A percentile compares a stretch with the other conserved stretches of the same genome.
These are phyloP conservation scores for Suillus variegatus DNA, from an alignment of 768 basidiomycete genomes.

Conservation along the genomic window DNA sequence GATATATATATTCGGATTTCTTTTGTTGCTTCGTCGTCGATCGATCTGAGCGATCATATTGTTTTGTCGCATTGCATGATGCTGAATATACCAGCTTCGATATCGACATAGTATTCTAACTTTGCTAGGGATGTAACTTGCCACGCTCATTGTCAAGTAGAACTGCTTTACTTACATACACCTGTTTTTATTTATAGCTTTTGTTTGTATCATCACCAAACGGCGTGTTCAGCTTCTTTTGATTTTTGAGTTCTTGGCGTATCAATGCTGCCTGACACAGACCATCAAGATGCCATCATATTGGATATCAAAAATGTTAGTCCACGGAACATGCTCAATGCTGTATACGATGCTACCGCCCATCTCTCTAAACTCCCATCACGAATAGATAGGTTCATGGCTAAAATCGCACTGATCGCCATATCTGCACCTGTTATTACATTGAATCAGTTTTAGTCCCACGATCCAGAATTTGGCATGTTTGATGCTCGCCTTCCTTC, in stretches of 20 bases:
- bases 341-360: background rate
- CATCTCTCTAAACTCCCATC: background rate
- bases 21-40: slow-evolving; percentile 9
- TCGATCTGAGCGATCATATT: slow-evolving; percentile 2
- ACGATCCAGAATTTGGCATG: slow-evolving; percentile 27
- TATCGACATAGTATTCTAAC: slow-evolving; percentile 26
- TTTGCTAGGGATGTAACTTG: slow-evolving; percentile 26
- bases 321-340: slow-evolving; percentile 4
- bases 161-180: slow-evolving; percentile 21
- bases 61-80: slow-evolving; percentile 14
- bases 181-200: slow-evolving; percentile 37
- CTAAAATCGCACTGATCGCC: slow-evolving; percentile 87
- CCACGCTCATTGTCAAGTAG: slow-evolving; percentile 15
- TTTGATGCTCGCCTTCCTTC: slow-evolving; percentile 88
- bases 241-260: background rate
- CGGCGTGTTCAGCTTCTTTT: background rate
- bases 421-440: slow-evolving; percentile 79
- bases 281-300: background rate
- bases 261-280: background rate
- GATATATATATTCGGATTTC: slow-evolving; percentile 25
- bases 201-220: slow-evolving; percentile 32
- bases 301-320: slow-evolving; percentile 6
- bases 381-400: slow-evolving; percentile 53
- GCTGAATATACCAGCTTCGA: slow-evolving; percentile 7
- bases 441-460: slow-evolving; percentile 37